Percentiles rank a stretch among this genome's conserved stretches.
Evolutionary conservation across 345 rosid genomes (phyloP).

Genomic region (Citrus mangshanensis): DNA sequence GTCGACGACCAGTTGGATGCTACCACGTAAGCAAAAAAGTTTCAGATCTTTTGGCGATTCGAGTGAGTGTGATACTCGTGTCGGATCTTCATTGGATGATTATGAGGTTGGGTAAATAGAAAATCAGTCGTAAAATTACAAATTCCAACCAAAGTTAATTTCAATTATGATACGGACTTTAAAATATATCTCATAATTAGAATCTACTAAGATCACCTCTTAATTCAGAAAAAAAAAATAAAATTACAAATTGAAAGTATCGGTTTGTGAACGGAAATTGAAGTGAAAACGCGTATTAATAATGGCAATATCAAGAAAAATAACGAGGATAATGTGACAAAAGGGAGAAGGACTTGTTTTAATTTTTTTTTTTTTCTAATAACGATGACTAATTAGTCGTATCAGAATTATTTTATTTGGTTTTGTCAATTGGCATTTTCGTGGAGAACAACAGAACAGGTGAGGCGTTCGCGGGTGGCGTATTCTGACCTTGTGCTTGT

Average conservation of each 20-base stretch:
- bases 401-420: background rate
- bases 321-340: no score
- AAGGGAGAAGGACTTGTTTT: background rate
- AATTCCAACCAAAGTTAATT: no score
- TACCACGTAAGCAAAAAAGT: background rate
- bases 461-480: background rate
- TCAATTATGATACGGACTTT: rapidly evolving
- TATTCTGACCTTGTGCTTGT: background rate
- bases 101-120: background rate
- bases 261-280: background rate
- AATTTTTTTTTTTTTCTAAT: background rate
- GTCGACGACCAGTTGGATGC: background rate
- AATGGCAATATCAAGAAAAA: no score
- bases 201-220: rapidly evolving
- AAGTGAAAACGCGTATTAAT: no score
- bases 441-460: background rate
- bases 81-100: background rate
- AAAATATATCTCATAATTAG: rapidly evolving
- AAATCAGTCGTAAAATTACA: no score
- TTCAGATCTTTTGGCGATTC: background rate
- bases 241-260: background rate
- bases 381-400: background rate
- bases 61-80: background rate
- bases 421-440: background rate
- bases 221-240: no score